phyloP scores from a whole-genome alignment of 2,329 filamentous ascomycete species.

The Ilyonectria robusta region DNA sequence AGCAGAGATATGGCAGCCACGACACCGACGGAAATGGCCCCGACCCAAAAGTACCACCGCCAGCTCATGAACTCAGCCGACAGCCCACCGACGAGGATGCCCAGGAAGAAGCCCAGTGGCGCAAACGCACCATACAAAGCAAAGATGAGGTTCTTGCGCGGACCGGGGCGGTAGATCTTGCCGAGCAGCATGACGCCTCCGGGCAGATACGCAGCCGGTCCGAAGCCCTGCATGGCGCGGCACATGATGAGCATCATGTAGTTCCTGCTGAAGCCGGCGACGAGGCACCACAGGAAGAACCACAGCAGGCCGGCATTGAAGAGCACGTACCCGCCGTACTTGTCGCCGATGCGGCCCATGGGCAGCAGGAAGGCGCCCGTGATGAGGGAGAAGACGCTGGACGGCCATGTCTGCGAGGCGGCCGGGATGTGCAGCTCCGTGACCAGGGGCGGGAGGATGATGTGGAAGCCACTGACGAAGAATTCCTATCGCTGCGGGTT shows the following conservation, averaged over 20 bases:
- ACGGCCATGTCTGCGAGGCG: slow-evolving; percentile 75
- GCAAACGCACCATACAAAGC: slow-evolving; percentile 71
- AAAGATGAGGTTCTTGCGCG: slow-evolving; percentile 78
- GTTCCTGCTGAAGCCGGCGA: slow-evolving; percentile 78
- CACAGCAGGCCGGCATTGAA: slow-evolving; percentile 73
- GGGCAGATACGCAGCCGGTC: slow-evolving; percentile 79
- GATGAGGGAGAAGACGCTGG: slow-evolving; percentile 71
- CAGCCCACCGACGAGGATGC: slow-evolving; percentile 77
- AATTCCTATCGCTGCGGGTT: slow-evolving; percentile 42
- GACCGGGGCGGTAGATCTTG: slow-evolving; percentile 77
- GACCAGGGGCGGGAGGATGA: slow-evolving; percentile 76
- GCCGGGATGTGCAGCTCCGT: slow-evolving; percentile 74
- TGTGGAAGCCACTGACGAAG: slow-evolving; percentile 47
- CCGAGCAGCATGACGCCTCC: slow-evolving; percentile 79
- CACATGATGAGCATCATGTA: slow-evolving; percentile 80
- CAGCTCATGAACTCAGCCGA: slow-evolving; percentile 72
- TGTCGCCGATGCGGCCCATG: slow-evolving; percentile 73
- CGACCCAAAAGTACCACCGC: slow-evolving; percentile 81
- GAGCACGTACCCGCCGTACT: slow-evolving; percentile 73
- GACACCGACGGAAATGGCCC: slow-evolving; percentile 60
- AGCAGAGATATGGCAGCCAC: slow-evolving; percentile 62
- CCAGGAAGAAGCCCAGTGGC: slow-evolving; percentile 71
- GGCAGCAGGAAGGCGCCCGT: slow-evolving; percentile 73
- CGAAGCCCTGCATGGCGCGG: slow-evolving; percentile 81
- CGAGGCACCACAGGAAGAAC: slow-evolving; percentile 78